Percentiles rank a stretch among this genome's conserved stretches.
phyloP scores from a whole-genome alignment of 257 asterid genomes.

The Verbena officinalis region DNA sequence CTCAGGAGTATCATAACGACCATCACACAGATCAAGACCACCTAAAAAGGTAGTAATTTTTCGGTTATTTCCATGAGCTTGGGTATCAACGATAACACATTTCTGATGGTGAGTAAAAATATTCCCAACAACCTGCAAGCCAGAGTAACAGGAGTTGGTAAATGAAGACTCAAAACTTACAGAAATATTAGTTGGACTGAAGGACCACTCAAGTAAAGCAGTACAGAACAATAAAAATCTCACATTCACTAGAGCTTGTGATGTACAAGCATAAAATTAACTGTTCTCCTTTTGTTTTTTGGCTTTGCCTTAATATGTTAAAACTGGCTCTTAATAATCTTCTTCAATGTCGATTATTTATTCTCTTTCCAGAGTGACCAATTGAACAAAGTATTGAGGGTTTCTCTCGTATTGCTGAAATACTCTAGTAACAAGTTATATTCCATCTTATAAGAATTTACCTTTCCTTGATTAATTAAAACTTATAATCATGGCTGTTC shows the following conservation, averaged over 20 bases:
- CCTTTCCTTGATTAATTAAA: background rate
- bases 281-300: too few relatives aligned
- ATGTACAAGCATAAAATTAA: slow-evolving; percentile 1
- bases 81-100: slow-evolving; percentile 88
- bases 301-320: too few relatives aligned
- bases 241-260: slow-evolving; percentile 7
- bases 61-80: slow-evolving; percentile 79
- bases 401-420: slow-evolving; percentile 14
- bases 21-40: slow-evolving; percentile 95
- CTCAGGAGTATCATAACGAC: slow-evolving; percentile 94
- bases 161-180: slow-evolving; percentile 20
- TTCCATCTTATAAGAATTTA: slow-evolving; percentile 4
- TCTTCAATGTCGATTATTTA: too few relatives aligned
- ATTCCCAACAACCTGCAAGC: slow-evolving; percentile 75
- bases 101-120: slow-evolving; percentile 95
- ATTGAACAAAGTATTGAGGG: background rate
- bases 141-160: slow-evolving; percentile 34
- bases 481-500: background rate
- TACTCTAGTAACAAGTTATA: slow-evolving; percentile 1
- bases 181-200: slow-evolving; percentile 2
- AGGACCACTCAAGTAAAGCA: background rate
- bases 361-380: background rate
- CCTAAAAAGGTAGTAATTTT: slow-evolving; percentile 88
- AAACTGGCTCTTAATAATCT: too few relatives aligned
- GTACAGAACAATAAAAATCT: background rate